A percentile compares a stretch with the other conserved stretches of the same genome.
phyloP scores from a whole-genome alignment of 768 basidiomycete species.

The Termitomyces bulborhizus region DNA sequence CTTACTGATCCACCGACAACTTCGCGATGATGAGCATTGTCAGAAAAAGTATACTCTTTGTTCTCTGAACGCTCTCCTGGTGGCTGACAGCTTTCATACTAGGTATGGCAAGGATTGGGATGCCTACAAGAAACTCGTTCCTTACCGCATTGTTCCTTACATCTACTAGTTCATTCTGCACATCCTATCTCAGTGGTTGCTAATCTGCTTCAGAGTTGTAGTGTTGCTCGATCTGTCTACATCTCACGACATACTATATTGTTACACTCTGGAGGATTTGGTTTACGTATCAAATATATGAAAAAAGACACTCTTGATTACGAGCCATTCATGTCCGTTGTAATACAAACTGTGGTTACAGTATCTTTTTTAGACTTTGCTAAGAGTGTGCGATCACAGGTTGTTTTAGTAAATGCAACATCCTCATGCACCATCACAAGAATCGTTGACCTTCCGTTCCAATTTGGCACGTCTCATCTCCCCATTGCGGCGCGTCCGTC shows the following conservation, averaged over 20 bases:
- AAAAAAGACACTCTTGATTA: not conserved
- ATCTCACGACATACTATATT: not conserved
- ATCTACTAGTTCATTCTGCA: slow-evolving; percentile 42
- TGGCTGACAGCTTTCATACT: slow-evolving; percentile 4
- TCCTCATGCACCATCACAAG: slow-evolving; percentile 13
- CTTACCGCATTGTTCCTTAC: slow-evolving; percentile 82
- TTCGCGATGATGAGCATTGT: slow-evolving; percentile 89
- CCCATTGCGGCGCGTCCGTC: slow-evolving; percentile 51
- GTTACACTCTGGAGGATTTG: not conserved
- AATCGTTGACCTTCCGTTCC: slow-evolving; percentile 45
- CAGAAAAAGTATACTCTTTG: slow-evolving; percentile 62
- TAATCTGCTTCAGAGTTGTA: not conserved
- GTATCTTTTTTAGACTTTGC: too few species aligned
- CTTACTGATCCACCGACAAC: slow-evolving; percentile 86
- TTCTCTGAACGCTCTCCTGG: not conserved
- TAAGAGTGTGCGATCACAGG: too few species aligned
- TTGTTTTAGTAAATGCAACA: slow-evolving; percentile 6
- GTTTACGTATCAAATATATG: too few species aligned
- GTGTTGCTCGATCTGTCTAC: not conserved
- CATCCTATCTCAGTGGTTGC: not conserved
- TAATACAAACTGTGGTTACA: too few species aligned
- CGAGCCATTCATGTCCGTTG: not conserved
- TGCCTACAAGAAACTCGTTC: slow-evolving; percentile 82
- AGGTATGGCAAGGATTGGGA: slow-evolving; percentile 96
- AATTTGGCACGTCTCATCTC: slow-evolving; percentile 48